Evolutionary conservation across 176 grass and related monocot genomes (phyloP).

Genomic region (Cenchrus fungigraminus): DNA sequence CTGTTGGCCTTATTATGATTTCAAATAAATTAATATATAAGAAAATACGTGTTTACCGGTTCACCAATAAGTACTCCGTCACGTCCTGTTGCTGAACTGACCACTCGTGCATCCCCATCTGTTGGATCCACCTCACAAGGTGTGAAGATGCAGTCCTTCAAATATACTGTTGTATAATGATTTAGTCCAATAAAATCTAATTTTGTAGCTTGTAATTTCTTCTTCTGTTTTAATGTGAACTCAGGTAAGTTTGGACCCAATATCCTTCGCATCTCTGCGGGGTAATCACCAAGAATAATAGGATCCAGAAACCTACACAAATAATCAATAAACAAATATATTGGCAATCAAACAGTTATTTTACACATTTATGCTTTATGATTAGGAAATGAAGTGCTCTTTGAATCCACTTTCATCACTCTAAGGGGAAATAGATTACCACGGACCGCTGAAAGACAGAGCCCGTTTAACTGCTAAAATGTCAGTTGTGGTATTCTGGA

Average conservation of each 20-base stretch:
- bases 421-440: not conserved
- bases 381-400: not conserved
- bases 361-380: not conserved
- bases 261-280: conserved; percentile 52
- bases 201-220: conserved; percentile 48
- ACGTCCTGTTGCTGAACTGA: conserved; percentile 37
- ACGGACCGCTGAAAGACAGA: not conserved
- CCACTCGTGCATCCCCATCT: conserved; percentile 47
- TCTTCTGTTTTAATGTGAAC: conserved; percentile 58
- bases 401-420: not conserved
- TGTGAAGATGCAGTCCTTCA: conserved; percentile 68
- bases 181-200: conserved; percentile 78
- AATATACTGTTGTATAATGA: conserved; percentile 58
- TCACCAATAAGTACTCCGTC: conserved; percentile 56
- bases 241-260: conserved; percentile 47
- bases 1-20: not conserved
- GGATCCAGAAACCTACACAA: conserved; percentile 60
- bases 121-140: conserved; percentile 37
- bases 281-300: conserved; percentile 63
- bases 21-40: not conserved
- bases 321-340: no score
- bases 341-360: not conserved
- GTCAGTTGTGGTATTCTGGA: not conserved
- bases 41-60: conserved; percentile 31
- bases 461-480: not conserved